Evolutionary conservation across 306 rosid species (phyloP).

Genomic region (Malus sieversii): DNA sequence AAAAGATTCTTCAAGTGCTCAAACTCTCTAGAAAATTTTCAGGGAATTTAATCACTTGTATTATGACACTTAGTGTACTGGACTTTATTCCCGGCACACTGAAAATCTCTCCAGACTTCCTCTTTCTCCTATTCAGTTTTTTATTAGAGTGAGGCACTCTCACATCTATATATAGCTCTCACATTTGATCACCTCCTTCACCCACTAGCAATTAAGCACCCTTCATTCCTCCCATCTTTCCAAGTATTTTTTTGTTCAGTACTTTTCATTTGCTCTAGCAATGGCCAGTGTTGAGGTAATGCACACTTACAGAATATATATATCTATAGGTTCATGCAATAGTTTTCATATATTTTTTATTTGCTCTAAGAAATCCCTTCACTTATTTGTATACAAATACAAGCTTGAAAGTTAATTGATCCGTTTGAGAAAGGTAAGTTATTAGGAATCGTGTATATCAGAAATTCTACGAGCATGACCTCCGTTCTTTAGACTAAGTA

Average conservation of each 20-base stretch:
- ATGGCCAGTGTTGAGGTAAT: slow-evolving; percentile 94
- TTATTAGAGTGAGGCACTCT: slow-evolving; percentile 7
- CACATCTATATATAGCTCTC: slow-evolving; percentile 55
- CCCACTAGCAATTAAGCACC: slow-evolving; percentile 23
- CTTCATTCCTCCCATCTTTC: neutral
- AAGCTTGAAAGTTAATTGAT: neutral
- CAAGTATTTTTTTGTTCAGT: neutral
- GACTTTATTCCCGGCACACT: too few species aligned
- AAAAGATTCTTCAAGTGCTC: slow-evolving; percentile 50
- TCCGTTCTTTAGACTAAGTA: neutral
- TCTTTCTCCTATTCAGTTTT: neutral
- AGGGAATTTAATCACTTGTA: too few species aligned
- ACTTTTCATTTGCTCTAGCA: slow-evolving; percentile 25
- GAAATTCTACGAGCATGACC: neutral
- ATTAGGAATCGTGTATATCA: neutral
- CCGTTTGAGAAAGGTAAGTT: neutral
- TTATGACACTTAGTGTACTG: too few species aligned
- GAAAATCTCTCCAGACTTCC: neutral
- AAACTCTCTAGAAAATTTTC: neutral
- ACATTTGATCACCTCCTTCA: slow-evolving; percentile 27
- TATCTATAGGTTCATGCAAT: too few species aligned
- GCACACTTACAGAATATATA: neutral
- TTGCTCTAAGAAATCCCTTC: neutral
- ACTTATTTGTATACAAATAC: neutral
- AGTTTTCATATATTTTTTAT: too few species aligned